Evolutionary conservation across 345 rosid genomes (phyloP).

Genomic region (Combretum micranthum): DNA sequence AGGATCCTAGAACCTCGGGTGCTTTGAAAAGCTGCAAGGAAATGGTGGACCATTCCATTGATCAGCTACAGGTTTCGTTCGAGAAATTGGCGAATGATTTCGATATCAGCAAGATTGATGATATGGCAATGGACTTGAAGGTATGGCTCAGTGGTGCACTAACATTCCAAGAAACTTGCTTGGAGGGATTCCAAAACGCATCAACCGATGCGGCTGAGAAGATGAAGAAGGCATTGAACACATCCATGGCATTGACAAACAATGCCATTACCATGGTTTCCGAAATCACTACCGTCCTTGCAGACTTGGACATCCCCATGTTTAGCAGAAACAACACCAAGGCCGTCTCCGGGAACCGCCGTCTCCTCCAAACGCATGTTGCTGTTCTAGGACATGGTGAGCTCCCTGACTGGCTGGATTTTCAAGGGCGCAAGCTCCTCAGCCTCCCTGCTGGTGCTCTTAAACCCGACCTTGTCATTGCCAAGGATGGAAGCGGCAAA

Average conservation of each 20-base stretch:
- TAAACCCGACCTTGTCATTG: conserved; percentile 24
- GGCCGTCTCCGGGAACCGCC: conserved; percentile 9
- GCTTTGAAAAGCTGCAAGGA: conserved; percentile 31
- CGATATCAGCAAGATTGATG: conserved; percentile 21
- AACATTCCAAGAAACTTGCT: too few relatives aligned
- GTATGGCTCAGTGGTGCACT: too few relatives aligned
- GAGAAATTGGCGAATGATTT: conserved; percentile 11
- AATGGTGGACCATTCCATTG: too few relatives aligned
- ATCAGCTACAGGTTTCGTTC: conserved; percentile 20
- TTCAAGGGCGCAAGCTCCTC: conserved; percentile 19
- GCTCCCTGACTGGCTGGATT: conserved; percentile 23
- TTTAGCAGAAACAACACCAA: neutral
- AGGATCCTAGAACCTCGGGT: conserved; percentile 23
- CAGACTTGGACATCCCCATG: conserved; percentile 11
- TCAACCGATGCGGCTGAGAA: too few relatives aligned
- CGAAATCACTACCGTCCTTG: conserved; percentile 13
- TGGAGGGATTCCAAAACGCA: too few relatives aligned
- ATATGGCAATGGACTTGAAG: conserved; percentile 16
- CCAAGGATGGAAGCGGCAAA: conserved; percentile 40
- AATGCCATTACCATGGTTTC: too few relatives aligned
- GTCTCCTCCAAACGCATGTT: conserved; percentile 8
- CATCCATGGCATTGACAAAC: too few relatives aligned
- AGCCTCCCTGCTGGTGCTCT: neutral
- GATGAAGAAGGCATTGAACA: too few relatives aligned
- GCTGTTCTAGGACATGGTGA: too few relatives aligned